phyloP scores from a whole-genome alignment of 1,284 basidiomycete genomes.

The Entoloma clypeatum region DNA sequence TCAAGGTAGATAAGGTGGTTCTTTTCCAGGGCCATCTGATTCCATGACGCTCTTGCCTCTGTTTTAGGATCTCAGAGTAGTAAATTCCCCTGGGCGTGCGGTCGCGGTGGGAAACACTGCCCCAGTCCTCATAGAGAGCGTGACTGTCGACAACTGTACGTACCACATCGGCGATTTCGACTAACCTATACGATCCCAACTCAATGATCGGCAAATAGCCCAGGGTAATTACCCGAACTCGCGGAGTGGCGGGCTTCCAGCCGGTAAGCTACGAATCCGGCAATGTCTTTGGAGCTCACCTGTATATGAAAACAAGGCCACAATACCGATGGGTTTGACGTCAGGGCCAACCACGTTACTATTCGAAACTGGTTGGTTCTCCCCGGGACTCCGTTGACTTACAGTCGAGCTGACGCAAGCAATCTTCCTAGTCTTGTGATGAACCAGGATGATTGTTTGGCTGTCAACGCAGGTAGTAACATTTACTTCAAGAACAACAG shows the following conservation, averaged over 20 bases:
- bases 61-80: constrained; percentile 36
- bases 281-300: not conserved
- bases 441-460: constrained; percentile 60
- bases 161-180: not conserved
- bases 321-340: constrained; percentile 59
- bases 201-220: constrained; percentile 24
- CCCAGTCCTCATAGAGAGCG: constrained; percentile 33
- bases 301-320: constrained; percentile 28
- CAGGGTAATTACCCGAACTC: constrained; percentile 41
- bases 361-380: constrained; percentile 38
- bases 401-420: constrained; percentile 4
- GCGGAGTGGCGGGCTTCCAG: constrained; percentile 38
- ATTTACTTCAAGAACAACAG: constrained; percentile 52
- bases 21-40: constrained; percentile 28
- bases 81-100: constrained; percentile 42
- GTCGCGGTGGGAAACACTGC: constrained; percentile 39
- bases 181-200: not conserved
- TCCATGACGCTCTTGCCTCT: constrained; percentile 26
- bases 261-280: constrained; percentile 24
- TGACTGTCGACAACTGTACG: constrained; percentile 44
- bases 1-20: constrained; percentile 32
- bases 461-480: constrained; percentile 54
- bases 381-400: not conserved
- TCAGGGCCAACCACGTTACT: constrained; percentile 39
- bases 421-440: not conserved